Percentiles rank a stretch among this genome's conserved stretches.
Conservation (phyloP, 768 basidiomycete species). For the Suillus cothurnatus region DNA sequence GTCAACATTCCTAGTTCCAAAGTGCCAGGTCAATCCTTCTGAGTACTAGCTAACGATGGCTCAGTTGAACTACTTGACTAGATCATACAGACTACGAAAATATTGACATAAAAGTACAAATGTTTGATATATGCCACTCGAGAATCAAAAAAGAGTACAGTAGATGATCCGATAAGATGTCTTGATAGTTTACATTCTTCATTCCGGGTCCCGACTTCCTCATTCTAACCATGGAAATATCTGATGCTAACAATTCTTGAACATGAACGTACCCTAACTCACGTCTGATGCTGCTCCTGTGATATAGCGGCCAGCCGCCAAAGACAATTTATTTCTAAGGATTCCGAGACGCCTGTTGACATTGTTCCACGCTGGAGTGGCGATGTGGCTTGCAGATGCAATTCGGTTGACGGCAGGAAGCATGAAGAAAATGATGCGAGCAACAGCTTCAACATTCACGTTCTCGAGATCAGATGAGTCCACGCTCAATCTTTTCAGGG, state of each 20-base stretch:
- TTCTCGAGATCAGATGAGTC: not conserved
- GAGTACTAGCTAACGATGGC: not conserved
- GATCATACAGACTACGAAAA: not conserved
- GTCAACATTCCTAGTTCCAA: not conserved
- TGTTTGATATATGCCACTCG: not conserved
- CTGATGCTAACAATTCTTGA: not conserved
- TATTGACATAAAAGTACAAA: not conserved
- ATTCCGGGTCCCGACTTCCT: not conserved
- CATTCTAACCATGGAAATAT: not conserved
- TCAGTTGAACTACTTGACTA: not conserved
- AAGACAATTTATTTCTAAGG: not conserved
- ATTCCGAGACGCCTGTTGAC: not conserved
- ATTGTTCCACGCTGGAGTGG: not conserved
- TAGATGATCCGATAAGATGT: not conserved
- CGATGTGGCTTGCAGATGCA: not conserved
- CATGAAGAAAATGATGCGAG: not conserved
- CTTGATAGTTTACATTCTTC: not conserved
- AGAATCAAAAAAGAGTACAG: not conserved
- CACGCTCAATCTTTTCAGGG: not conserved
- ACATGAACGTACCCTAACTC: not conserved
- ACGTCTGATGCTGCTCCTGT: not conserved
- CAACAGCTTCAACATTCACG: not conserved
- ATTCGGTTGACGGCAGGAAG: not conserved
- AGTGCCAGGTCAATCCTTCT: not conserved
- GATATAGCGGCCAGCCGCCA: not conserved